Base-by-base conservation (phyloP, 2,329 filamentous ascomycete genomes). In the Ampelomyces quisqualis region DNA sequence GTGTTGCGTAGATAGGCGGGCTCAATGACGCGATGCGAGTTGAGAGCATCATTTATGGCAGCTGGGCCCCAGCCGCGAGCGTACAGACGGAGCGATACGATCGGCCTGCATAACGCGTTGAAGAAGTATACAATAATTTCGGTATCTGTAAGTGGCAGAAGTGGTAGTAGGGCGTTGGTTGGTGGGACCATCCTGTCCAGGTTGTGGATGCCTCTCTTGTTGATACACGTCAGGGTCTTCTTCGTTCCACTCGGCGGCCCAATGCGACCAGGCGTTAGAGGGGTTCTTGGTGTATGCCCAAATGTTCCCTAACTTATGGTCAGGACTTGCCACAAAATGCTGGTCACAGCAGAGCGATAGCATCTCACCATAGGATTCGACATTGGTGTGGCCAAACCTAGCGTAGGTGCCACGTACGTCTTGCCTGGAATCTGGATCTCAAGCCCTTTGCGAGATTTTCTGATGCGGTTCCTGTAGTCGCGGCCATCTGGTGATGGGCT, bases 101-200 rank as follows among this genome's bases (percentile, higher is more conserved):
- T 40, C 1, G 62, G 60, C 0, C 55, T 54, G 0, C 40, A 33
- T 0, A 62, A 21, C 0, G 52, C 52, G n/a, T 65, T 60, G 47
- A 61, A 67, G 48, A 65, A 64, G 48, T 58, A 65, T 0, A 65
- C 57, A 2, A 65, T 52, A 0, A 67, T 10, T 17, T 67, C 63
- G 0, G 34, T 47, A 15, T 67, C 60, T 0, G 60, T 67, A 0
- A 67, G 40, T 0, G 62, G 61, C 0, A 67, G 21, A 0, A 39
- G 7, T 0, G 63, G 63, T 0, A 67, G 37, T 2, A 46, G 36
- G 0, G 50, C 44, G 5, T 43, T 39, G 0, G 34, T 8, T 1
- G 57, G 52, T 0, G 58, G 51, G 10, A 65, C 31, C 1, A 43
- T 38, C 3, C 45, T 47, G 8, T 43, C 43, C 0, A 63, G 34